These are phyloP conservation scores for Heracleum sosnowskyi DNA, from an alignment of 129 eudicot species.

Conservation along the genomic window DNA sequence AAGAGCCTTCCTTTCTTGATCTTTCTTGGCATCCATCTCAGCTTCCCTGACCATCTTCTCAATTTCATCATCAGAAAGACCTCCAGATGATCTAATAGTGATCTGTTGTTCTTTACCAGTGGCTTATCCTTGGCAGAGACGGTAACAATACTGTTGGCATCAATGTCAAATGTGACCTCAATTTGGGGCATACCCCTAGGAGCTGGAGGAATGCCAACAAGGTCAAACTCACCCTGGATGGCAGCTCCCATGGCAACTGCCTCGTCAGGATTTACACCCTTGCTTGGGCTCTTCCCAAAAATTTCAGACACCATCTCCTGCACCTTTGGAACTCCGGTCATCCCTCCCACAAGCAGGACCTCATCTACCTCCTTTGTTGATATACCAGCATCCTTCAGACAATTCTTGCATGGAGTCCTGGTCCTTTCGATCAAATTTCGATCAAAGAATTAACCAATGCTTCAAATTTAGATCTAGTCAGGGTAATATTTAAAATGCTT, in stretches of 20 bases:
- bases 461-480: constrained; percentile 51
- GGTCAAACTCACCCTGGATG: constrained; percentile 59
- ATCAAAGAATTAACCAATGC: constrained; percentile 31
- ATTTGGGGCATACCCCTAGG: constrained; percentile 18
- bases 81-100: constrained; percentile 35
- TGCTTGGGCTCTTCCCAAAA: constrained; percentile 45
- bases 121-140: constrained; percentile 37
- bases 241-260: constrained; percentile 66
- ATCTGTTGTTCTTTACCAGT: constrained; percentile 33
- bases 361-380: constrained; percentile 46
- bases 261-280: constrained; percentile 54
- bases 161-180: constrained; percentile 19
- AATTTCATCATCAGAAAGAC: constrained; percentile 26
- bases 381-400: constrained; percentile 49
- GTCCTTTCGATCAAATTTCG: too few species aligned
- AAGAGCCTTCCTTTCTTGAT: constrained; percentile 23
- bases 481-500: constrained; percentile 43
- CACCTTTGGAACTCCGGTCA: constrained; percentile 52
- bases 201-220: constrained; percentile 20
- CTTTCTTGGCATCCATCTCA: constrained; percentile 29
- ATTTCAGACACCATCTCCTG: constrained; percentile 44
- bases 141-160: constrained; percentile 29
- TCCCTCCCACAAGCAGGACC: constrained; percentile 59
- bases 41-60: constrained; percentile 36
- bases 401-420: constrained; percentile 37